Evolutionary conservation across 1,284 basidiomycete genomes (phyloP).

Genomic region (Fomitopsis pinicola): DNA sequence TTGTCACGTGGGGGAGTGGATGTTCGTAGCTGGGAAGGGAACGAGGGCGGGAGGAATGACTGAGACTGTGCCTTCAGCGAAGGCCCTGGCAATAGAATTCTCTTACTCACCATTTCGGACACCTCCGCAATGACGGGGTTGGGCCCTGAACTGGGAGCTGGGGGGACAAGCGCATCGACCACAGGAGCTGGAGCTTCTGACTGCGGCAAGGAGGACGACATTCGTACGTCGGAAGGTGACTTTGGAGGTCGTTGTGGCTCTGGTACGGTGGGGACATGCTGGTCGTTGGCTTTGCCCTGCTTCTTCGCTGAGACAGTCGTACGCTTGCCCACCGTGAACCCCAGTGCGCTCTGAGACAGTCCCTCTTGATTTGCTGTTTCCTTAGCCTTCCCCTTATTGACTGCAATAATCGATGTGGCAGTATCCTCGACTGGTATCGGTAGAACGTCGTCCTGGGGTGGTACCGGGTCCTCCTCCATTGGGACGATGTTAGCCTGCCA

Average conservation of each 20-base stretch:
- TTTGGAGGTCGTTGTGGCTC: conserved; percentile 12
- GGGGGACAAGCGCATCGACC: neutral
- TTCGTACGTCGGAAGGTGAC: conserved; percentile 9
- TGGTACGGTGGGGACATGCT: neutral
- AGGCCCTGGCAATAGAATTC: conserved; percentile 23
- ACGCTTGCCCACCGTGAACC: conserved; percentile 2
- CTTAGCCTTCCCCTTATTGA: conserved; percentile 15
- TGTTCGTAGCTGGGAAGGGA: conserved; percentile 34
- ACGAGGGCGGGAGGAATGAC: conserved; percentile 33
- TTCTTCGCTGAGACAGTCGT: neutral
- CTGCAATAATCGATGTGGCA: neutral
- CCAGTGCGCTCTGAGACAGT: neutral
- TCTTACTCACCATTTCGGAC: conserved; percentile 24
- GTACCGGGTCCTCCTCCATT: conserved; percentile 2
- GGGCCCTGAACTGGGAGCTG: neutral
- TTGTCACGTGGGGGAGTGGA: conserved; percentile 28
- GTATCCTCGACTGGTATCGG: neutral
- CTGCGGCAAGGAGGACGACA: neutral
- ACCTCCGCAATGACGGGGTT: conserved; percentile 15
- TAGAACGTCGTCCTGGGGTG: neutral
- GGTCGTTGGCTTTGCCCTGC: neutral
- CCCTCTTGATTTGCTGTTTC: neutral
- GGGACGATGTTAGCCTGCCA: conserved; percentile 25
- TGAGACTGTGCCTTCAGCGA: conserved; percentile 11
- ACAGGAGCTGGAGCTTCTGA: neutral